Evolutionary conservation across 2,329 filamentous ascomycete genomes (phyloP), one percentile per base, ranked within the genome.

Genomic region (Alternaria sp.): DNA sequence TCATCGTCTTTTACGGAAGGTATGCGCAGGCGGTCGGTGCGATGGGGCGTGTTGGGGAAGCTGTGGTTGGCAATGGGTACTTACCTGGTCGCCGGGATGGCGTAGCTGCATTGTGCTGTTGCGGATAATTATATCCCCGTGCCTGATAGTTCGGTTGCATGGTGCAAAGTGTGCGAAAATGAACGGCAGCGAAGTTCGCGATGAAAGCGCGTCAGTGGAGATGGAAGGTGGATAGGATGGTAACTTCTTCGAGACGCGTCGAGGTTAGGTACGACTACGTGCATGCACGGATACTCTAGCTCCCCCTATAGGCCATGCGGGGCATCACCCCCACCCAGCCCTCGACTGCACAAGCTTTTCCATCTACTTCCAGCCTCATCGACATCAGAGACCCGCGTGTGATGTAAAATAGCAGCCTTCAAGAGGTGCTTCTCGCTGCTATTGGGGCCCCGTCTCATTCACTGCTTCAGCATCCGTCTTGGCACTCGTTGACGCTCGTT

Each of bases 71-170:
- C 67, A 64, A 51, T 44, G 46, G 21, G 61, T 56, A 77, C 72
- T 73, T 81, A 83, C 82, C 82, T 76, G 82, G 81, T 72, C 81
- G 78, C 63, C 81, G 78, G 70, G 79, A 69, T 69, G 75, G 71
- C 66, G 77, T 76, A 51, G 75, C 72, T 45, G 58, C 67, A 68
- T 66, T 66, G 62, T 71, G 69, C 71, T 79, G 78, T 71, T 78
- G 78, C 69, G 74, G 74, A 78, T 69, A 72, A 79, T 79, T 80
- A 77, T 82, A 82, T 73, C 80, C 80, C 79, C 81, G 81, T 63
- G 60, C 60, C 60, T 63, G 60, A 75, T 82, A 82, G 74, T 81
- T 80, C 70, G 76, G 75, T 71, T 83, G 81, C 82, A 83, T 83
- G 60, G 49, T 81, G 64, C 62, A 64, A 65, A 67, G 63, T 61